Evolutionary conservation across 2,329 filamentous ascomycete species (phyloP).

Genomic region (Colletotrichum neosansevieriae): DNA sequence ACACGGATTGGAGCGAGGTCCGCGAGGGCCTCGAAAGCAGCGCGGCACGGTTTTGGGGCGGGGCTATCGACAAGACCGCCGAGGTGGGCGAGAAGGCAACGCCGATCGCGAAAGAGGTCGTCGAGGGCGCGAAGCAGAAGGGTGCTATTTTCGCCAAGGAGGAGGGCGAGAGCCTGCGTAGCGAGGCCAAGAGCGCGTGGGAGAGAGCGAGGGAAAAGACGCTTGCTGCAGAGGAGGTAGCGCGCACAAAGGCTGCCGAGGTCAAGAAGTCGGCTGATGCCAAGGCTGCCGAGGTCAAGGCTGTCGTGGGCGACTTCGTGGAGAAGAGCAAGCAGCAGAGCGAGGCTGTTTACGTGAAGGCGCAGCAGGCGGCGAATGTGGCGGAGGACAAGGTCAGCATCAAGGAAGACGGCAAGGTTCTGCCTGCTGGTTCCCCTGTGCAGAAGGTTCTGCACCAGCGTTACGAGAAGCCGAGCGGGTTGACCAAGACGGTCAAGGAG

Average conservation of each 20-base stretch:
- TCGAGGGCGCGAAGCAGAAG: slow-evolving; percentile 50
- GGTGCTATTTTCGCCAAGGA: slow-evolving; percentile 46
- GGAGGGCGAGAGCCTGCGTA: slow-evolving; percentile 41
- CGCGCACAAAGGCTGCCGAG: slow-evolving; percentile 35
- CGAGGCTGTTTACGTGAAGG: slow-evolving; percentile 44
- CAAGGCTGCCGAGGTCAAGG: slow-evolving; percentile 37
- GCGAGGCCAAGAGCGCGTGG: slow-evolving; percentile 42
- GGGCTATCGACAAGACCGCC: slow-evolving; percentile 51
- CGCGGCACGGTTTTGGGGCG: slow-evolving; percentile 59
- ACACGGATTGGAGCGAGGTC: slow-evolving; percentile 73
- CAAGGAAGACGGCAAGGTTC: slow-evolving; percentile 56
- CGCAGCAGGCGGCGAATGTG: slow-evolving; percentile 46
- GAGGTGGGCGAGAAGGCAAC: slow-evolving; percentile 45
- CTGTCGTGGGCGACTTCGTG: slow-evolving; percentile 28
- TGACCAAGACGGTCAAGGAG: slow-evolving; percentile 65
- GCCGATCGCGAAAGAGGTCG: slow-evolving; percentile 51
- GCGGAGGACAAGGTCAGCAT: slow-evolving; percentile 45
- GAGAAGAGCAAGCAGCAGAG: slow-evolving; percentile 38
- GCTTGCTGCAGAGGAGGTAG: slow-evolving; percentile 34
- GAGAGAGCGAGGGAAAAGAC: slow-evolving; percentile 42
- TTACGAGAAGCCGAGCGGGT: slow-evolving; percentile 57
- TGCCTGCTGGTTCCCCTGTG: slow-evolving; percentile 55
- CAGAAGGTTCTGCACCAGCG: slow-evolving; percentile 65
- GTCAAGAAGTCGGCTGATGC: slow-evolving; percentile 26
- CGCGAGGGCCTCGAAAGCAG: slow-evolving; percentile 68